These are phyloP conservation scores for Graphilbum ipis-grandicollis DNA, from an alignment of 2,329 filamentous ascomycete genomes.

Conservation along the genomic window DNA sequence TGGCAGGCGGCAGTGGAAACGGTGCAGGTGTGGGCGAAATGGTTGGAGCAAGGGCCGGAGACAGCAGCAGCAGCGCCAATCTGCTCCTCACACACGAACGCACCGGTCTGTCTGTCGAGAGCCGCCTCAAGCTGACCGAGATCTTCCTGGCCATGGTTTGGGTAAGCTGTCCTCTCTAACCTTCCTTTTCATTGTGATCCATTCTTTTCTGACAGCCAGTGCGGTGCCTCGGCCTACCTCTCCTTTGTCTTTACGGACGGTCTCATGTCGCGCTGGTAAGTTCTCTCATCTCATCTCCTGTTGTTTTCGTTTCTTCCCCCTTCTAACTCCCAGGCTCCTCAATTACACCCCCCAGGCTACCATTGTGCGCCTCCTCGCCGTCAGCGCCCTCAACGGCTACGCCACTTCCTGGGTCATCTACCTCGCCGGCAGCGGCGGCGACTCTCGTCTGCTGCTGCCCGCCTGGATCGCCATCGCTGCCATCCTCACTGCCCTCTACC, in stretches of 20 bases:
- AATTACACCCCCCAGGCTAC: conserved; percentile 72
- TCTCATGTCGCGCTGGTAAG: conserved; percentile 66
- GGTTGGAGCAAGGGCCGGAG: too few relatives aligned
- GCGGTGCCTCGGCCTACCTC: conserved; percentile 58
- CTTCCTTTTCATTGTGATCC: neutral
- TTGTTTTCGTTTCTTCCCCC: neutral
- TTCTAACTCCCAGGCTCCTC: conserved; percentile 44
- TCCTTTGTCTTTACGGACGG: conserved; percentile 75
- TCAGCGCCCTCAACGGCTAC: conserved; percentile 59
- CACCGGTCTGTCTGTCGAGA: conserved; percentile 17
- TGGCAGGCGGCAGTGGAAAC: conserved; percentile 3
- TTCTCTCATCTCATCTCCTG: neutral
- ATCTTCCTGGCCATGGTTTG: conserved; percentile 56
- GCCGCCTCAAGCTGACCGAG: conserved; percentile 44
- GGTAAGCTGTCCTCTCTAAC: conserved; percentile 22
- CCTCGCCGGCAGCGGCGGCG: conserved; percentile 50
- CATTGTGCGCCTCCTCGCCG: conserved; percentile 60
- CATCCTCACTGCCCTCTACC: conserved; percentile 56
- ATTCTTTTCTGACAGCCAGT: conserved; percentile 28
- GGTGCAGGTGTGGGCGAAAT: too few relatives aligned
- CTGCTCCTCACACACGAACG: conserved; percentile 1
- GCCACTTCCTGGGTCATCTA: conserved; percentile 56
- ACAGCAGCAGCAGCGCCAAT: too few relatives aligned
- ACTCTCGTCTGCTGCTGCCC: conserved; percentile 53
- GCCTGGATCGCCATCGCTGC: conserved; percentile 67